A percentile compares a stretch with the other conserved stretches of the same genome.
Conservation (phyloP, 176 grass and related monocot genomes). For the Rhipidocladum racemiflorum region DNA sequence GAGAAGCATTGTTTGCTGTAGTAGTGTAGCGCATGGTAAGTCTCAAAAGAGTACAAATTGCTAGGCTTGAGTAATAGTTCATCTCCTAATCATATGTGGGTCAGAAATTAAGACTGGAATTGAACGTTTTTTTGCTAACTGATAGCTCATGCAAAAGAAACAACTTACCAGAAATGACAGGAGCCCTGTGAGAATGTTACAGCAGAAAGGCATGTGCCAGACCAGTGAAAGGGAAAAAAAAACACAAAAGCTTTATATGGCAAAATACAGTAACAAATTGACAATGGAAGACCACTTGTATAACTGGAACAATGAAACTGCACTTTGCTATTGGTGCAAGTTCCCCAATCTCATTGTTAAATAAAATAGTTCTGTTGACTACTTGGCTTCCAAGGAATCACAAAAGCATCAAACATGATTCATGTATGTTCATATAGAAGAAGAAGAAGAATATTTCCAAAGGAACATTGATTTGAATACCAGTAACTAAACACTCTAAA, state of each 20-base stretch:
- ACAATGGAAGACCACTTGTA: background rate
- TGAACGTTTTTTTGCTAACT: background rate
- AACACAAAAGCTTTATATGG: background rate
- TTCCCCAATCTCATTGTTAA: background rate
- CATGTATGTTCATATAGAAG: background rate
- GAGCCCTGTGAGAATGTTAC: constrained; percentile 96
- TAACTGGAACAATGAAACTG: background rate
- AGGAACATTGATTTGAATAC: background rate
- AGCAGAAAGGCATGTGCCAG: constrained; percentile 40
- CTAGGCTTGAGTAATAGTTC: background rate
- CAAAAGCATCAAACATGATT: constrained; percentile 2
- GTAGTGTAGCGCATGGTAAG: background rate
- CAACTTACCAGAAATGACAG: constrained; percentile 95
- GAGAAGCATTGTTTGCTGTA: background rate
- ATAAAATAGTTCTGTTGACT: background rate
- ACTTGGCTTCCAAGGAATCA: constrained; percentile 9
- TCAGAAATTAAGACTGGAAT: background rate
- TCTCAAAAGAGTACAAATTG: background rate
- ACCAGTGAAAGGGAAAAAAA: background rate
- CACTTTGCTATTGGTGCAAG: background rate
- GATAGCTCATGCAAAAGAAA: background rate
- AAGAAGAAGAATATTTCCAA: background rate
- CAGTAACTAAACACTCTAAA: background rate
- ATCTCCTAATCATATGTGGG: background rate
- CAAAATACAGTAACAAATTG: background rate